These are phyloP conservation scores for Anacardium occidentale DNA, from an alignment of 345 rosid species.

Conservation along the genomic window DNA sequence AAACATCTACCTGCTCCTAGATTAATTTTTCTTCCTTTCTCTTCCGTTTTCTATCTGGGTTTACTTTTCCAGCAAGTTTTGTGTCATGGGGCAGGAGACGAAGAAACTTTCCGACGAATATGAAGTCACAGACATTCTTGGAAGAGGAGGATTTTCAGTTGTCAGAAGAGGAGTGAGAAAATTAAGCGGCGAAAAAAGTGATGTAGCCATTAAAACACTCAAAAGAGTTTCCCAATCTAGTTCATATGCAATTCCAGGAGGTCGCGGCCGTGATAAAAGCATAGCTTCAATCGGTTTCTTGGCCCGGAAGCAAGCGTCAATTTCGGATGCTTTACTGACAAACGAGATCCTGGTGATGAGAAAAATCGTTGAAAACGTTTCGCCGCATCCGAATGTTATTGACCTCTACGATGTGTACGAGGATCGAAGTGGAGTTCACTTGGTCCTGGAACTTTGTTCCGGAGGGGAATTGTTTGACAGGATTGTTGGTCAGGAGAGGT, in stretches of 20 bases:
- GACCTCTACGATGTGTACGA: conserved; percentile 62
- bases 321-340: conserved; percentile 57
- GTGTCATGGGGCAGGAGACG: conserved; percentile 47
- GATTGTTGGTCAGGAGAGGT: conserved; percentile 47
- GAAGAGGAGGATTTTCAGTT: conserved; percentile 69
- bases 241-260: conserved; percentile 17
- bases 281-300: conserved; percentile 31
- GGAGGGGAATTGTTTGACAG: conserved; percentile 63
- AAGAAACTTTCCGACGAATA: conserved; percentile 51
- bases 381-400: conserved; percentile 59
- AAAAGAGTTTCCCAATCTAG: conserved; percentile 35
- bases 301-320: conserved; percentile 44
- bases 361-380: conserved; percentile 57
- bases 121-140: conserved; percentile 46
- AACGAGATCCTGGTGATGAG: conserved; percentile 70
- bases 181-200: conserved; percentile 22
- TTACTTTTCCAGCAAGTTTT: neutral
- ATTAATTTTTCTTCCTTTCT: neutral
- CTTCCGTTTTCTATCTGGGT: neutral
- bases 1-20: neutral
- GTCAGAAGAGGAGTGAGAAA: conserved; percentile 51
- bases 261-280: conserved; percentile 9
- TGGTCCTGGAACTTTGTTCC: conserved; percentile 58
- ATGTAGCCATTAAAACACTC: conserved; percentile 58
- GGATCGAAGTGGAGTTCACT: conserved; percentile 60